Evolutionary conservation across 371 early-diverging fungal genomes (phyloP), one percentile per base, ranked within the genome.

Genomic region (Mortierella sp.): DNA sequence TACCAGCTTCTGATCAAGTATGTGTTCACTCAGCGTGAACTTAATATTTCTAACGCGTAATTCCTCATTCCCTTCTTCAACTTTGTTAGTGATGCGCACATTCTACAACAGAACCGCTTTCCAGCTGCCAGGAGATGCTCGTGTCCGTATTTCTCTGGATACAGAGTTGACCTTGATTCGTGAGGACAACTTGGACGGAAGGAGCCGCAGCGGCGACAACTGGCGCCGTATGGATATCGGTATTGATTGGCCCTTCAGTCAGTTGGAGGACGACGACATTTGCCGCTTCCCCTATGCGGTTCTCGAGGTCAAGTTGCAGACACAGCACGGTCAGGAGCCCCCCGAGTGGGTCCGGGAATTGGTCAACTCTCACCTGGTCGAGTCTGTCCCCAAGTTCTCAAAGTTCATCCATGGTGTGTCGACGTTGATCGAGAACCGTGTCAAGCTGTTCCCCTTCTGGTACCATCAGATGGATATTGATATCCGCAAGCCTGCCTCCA

Each of bases 21-120:
- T n/a, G n/a, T n/a, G n/a, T n/a, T n/a, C n/a, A n/a, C n/a, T n/a
- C n/a, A n/a, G n/a, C n/a, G n/a, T n/a, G n/a, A n/a, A n/a, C n/a
- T n/a, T n/a, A n/a, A 58, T 34, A 34, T 48, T 48, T 29, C 14
- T 41, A 14, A 14, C 26, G 19, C 16, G 9, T 5, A 39, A 41
- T 66, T 22, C 26, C 2, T 24, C 24, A 44, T 44, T 45, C 9
- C 19, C 24, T 7, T 19, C 39, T 47, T 64, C 52, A n/a, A n/a
- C n/a, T n/a, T n/a, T n/a, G n/a, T n/a, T 85, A 93, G 93, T 94
- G 19, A 86, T 96, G 69, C 95, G 99, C 68, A 97, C 99, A 2
- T 98, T 98, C 80, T 99, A 99, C 89, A 99, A 98, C 85, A 94
- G 99, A 86, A 99, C 97, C 37, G 99, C 99, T 19, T 99, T 99